A percentile compares a stretch with the other conserved stretches of the same genome.
phyloP scores from a whole-genome alignment of 495 filamentous ascomycete species.

The Parathielavia hyrcaniae region DNA sequence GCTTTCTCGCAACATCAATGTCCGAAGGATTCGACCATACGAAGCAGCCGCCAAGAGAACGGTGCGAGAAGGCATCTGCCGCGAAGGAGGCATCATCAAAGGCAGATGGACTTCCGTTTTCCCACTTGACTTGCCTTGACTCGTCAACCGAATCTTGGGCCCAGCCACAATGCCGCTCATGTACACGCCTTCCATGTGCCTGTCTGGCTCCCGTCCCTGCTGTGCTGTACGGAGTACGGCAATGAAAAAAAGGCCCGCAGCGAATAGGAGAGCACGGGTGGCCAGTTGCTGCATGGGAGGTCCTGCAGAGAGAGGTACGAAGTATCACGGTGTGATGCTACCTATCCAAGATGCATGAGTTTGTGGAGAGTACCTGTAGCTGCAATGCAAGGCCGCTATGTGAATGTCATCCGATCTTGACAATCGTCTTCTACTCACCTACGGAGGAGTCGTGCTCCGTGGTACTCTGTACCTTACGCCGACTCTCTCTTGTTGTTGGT shows the following conservation, averaged over 20 bases:
- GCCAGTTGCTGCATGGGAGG: constrained; percentile 3
- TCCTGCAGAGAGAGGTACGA: no score
- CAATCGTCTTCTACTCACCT: not conserved
- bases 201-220: constrained; percentile 7
- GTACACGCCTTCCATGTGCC: no score
- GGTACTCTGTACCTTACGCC: not conserved
- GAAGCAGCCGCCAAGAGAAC: constrained; percentile 6
- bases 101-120: constrained; percentile 12
- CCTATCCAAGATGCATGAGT: not conserved
- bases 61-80: not conserved
- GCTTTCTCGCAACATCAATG: not conserved
- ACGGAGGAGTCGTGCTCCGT: no score
- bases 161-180: not conserved
- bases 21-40: constrained; percentile 10
- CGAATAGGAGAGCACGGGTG: not conserved
- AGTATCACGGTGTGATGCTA: not conserved
- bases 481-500: not conserved
- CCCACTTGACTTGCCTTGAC: not conserved
- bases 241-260: constrained; percentile 5
- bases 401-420: constrained; percentile 9
- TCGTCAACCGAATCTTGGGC: not conserved
- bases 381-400: constrained; percentile 6
- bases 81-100: not conserved
- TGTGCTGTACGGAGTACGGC: no score
- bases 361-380: constrained; percentile 1